A percentile compares a stretch with the other conserved stretches of the same genome.
phyloP scores from a whole-genome alignment of 2,329 filamentous ascomycete species.

The Trichophyton schoenleinii region DNA sequence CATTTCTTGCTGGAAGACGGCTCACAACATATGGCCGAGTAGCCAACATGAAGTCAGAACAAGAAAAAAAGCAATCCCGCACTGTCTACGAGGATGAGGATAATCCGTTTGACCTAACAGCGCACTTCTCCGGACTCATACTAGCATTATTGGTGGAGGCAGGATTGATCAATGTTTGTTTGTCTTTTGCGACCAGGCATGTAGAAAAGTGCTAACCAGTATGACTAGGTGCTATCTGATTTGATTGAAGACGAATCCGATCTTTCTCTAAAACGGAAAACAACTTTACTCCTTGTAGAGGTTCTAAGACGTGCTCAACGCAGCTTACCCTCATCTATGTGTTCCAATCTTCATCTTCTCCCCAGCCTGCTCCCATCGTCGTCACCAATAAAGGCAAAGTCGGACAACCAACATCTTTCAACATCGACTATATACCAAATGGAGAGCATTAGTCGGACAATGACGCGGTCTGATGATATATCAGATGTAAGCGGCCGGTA shows the following conservation, averaged over 20 bases:
- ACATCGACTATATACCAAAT: slow-evolving; percentile 94
- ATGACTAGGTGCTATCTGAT: slow-evolving; percentile 33
- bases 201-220: slow-evolving; percentile 14
- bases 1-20: slow-evolving; percentile 81
- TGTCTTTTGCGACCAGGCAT: background rate
- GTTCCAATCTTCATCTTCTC: slow-evolving; percentile 70
- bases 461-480: slow-evolving; percentile 62
- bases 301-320: slow-evolving; percentile 80
- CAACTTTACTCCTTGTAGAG: slow-evolving; percentile 80
- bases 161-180: slow-evolving; percentile 48
- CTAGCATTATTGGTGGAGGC: slow-evolving; percentile 74
- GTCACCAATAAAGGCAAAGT: slow-evolving; percentile 42
- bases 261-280: slow-evolving; percentile 61
- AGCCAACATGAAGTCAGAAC: slow-evolving; percentile 54
- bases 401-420: slow-evolving; percentile 63
- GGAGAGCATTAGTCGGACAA: slow-evolving; percentile 86
- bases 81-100: slow-evolving; percentile 57
- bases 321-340: slow-evolving; percentile 69
- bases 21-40: slow-evolving; percentile 96
- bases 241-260: slow-evolving; percentile 40
- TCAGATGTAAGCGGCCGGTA: slow-evolving; percentile 19
- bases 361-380: slow-evolving; percentile 73
- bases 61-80: slow-evolving; percentile 40
- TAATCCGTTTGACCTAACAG: slow-evolving; percentile 56
- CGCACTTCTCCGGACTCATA: slow-evolving; percentile 85